Percentiles rank a stretch among this genome's conserved stretches.
Conservation (phyloP, 352 stramenopile species). For the Phytophthora nicotianae region DNA sequence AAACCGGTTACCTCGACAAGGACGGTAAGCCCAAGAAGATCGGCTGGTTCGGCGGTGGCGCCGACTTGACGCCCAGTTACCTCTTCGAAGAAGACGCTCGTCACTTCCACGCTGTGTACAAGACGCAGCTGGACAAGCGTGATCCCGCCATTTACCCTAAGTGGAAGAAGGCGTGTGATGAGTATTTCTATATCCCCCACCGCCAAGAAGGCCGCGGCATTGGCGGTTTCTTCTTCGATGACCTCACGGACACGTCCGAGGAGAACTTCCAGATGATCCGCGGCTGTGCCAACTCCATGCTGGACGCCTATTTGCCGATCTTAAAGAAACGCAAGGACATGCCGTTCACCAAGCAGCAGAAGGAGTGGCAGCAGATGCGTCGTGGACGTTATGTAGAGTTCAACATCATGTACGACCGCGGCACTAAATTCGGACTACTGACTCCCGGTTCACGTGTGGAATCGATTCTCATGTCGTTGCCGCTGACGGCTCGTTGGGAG, state of each 20-base stretch:
- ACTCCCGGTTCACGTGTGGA: slow-evolving; percentile 96
- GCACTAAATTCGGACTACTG: slow-evolving; percentile 98
- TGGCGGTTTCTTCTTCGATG: slow-evolving; percentile 99
- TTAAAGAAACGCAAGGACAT: slow-evolving; percentile 95
- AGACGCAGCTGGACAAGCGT: slow-evolving; percentile 92
- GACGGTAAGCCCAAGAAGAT: slow-evolving; percentile 82
- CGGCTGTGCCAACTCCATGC: slow-evolving; percentile 80
- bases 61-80: slow-evolving; percentile 97
- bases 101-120: slow-evolving; percentile 99
- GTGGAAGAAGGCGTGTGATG: slow-evolving; percentile 97
- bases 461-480: slow-evolving; percentile 99
- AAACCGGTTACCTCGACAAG: slow-evolving; percentile 74
- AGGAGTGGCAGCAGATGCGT: slow-evolving; percentile 98
- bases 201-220: slow-evolving; percentile 95
- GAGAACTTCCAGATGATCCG: slow-evolving; percentile 85
- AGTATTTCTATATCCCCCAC: slow-evolving; percentile 98
- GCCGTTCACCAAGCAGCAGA: slow-evolving; percentile 95
- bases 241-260: slow-evolving; percentile 95
- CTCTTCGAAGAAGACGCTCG: slow-evolving; percentile 95
- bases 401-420: slow-evolving; percentile 99
- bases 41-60: slow-evolving; percentile 96
- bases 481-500: slow-evolving; percentile 96
- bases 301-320: slow-evolving; percentile 96
- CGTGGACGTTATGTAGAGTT: slow-evolving; percentile 98
- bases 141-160: slow-evolving; percentile 92